Evolutionary conservation across 2,329 filamentous ascomycete genomes (phyloP).

Genomic region (Scytalidium sp.): DNA sequence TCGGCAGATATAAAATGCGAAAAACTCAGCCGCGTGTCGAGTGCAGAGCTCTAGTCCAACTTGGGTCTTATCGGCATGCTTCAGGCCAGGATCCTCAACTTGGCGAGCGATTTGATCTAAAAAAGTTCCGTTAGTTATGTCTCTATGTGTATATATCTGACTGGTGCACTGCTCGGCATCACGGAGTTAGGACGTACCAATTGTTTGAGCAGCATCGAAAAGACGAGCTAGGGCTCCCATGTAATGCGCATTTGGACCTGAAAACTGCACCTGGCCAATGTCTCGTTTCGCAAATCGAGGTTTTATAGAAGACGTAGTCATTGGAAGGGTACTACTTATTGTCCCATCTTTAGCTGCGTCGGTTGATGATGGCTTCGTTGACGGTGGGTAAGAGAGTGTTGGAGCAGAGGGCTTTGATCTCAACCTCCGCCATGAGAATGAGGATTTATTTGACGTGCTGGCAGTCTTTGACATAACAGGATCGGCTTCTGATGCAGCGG

Average conservation of each 20-base stretch:
- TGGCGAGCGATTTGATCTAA: conserved; percentile 93
- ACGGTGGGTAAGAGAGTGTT: conserved; percentile 50
- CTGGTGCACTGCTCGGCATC: background rate
- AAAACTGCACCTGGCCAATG: conserved; percentile 64
- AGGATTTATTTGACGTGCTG: conserved; percentile 70
- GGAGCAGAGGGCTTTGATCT: conserved; percentile 83
- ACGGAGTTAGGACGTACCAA: conserved; percentile 63
- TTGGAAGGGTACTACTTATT: conserved; percentile 73
- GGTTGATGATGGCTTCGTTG: conserved; percentile 39
- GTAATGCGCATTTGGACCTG: conserved; percentile 83
- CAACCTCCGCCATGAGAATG: conserved; percentile 86
- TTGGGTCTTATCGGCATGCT: conserved; percentile 88
- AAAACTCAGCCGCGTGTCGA: conserved; percentile 93
- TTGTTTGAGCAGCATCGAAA: conserved; percentile 88
- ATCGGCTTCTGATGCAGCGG: conserved; percentile 36
- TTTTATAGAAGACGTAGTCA: conserved; percentile 61
- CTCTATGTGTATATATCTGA: background rate
- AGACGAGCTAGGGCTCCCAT: conserved; percentile 87
- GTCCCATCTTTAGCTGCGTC: conserved; percentile 56
- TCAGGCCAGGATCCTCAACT: conserved; percentile 90
- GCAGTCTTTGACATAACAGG: conserved; percentile 51
- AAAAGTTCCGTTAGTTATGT: conserved; percentile 19
- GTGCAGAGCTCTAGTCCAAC: conserved; percentile 93
- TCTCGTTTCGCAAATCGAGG: conserved; percentile 71
- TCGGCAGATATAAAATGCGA: conserved; percentile 92